Evolutionary conservation across 331 rosid species (phyloP).

Genomic region (Quercus lobata): DNA sequence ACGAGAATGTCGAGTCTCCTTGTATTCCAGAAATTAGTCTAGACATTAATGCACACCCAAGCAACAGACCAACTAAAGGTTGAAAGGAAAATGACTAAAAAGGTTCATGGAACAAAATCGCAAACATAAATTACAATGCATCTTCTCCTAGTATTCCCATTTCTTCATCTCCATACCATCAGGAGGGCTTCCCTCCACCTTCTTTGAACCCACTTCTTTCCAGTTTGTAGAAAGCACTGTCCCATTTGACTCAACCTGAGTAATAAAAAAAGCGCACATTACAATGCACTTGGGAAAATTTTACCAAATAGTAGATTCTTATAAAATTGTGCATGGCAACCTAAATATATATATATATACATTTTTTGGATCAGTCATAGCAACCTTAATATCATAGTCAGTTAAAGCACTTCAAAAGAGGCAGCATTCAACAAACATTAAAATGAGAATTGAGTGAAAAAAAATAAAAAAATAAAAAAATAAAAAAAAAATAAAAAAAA

Average conservation of each 20-base stretch:
- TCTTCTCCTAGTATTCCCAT: conserved; percentile 50
- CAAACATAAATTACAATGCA: neutral
- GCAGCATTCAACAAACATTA: neutral
- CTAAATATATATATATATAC: too few relatives aligned
- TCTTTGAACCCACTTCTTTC: conserved; percentile 93
- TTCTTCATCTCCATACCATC: conserved; percentile 94
- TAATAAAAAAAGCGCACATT: neutral
- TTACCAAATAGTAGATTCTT: neutral
- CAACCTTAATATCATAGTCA: neutral
- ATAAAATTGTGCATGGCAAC: neutral
- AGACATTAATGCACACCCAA: neutral
- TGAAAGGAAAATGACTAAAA: neutral
- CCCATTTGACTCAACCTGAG: conserved; percentile 86
- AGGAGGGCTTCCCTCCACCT: conserved; percentile 93
- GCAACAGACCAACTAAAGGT: neutral
- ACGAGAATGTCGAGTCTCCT: neutral
- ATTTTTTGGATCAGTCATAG: neutral
- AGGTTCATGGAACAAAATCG: neutral
- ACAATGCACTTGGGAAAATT: neutral
- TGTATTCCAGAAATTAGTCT: neutral
- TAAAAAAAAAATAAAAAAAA: too few relatives aligned
- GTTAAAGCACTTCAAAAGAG: neutral
- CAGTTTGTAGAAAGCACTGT: conserved; percentile 94
- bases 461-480: too few relatives aligned
- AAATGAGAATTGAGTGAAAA: neutral